Conservation (phyloP, 2,329 filamentous ascomycete species). For the Cytospora piceicola region DNA sequence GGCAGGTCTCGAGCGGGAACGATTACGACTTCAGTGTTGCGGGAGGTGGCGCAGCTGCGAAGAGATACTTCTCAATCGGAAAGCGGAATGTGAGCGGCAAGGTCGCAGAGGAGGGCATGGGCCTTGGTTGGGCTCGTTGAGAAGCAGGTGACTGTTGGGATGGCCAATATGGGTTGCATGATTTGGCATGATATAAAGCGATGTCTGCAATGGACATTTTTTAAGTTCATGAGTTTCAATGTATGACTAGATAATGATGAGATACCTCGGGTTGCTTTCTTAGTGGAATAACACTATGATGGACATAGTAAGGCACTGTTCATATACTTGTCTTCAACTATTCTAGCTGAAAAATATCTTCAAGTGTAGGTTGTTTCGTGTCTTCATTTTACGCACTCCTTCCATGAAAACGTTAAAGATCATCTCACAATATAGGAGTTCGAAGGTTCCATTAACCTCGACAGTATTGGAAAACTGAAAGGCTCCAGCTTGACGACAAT, state of each 20-base stretch:
- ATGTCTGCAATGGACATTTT: background rate
- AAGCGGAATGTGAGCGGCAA: conserved; percentile 73
- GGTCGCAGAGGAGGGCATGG: conserved; percentile 69
- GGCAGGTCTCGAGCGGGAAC: conserved; percentile 64
- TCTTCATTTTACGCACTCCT: background rate
- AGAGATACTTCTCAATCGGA: conserved; percentile 41
- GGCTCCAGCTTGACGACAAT: too few species aligned
- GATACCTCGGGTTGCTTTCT: conserved; percentile 12
- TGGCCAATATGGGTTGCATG: background rate
- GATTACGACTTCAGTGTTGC: conserved; percentile 49
- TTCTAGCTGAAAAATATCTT: background rate
- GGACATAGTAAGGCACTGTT: background rate
- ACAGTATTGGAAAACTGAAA: too few species aligned
- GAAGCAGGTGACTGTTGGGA: background rate
- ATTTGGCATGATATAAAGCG: background rate
- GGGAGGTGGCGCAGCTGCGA: conserved; percentile 23
- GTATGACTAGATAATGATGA: background rate
- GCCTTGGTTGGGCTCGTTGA: conserved; percentile 18
- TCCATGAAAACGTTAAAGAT: too few species aligned
- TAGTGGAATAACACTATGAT: background rate
- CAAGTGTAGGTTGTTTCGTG: background rate
- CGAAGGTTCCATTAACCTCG: too few species aligned
- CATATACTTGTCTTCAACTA: background rate
- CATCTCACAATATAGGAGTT: too few species aligned
- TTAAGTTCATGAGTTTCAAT: background rate